Percentiles rank a stretch among this genome's conserved stretches.
Evolutionary conservation across 768 basidiomycete genomes (phyloP).

Genomic region (Suillus weaverae): DNA sequence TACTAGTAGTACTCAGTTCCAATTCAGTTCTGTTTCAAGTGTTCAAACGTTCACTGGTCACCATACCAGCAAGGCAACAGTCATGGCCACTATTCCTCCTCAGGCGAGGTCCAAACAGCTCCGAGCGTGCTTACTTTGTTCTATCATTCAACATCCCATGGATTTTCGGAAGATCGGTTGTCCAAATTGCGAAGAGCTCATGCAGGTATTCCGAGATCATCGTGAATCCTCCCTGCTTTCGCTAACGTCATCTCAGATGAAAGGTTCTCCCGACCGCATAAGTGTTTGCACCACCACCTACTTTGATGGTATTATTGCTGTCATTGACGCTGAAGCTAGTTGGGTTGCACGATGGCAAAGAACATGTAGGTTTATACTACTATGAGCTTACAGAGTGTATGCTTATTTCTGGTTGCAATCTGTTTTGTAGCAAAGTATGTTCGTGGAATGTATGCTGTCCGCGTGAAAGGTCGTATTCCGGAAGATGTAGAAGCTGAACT

Average conservation of each 20-base stretch:
- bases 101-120: slow-evolving; percentile 71
- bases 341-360: slow-evolving; percentile 99
- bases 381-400: background rate
- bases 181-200: slow-evolving; percentile 95
- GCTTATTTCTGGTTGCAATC: slow-evolving; percentile 9
- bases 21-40: background rate
- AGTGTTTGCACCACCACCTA: slow-evolving; percentile 85
- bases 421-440: slow-evolving; percentile 74
- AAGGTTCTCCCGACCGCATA: slow-evolving; percentile 82
- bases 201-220: slow-evolving; percentile 58
- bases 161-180: slow-evolving; percentile 89
- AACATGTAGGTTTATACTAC: slow-evolving; percentile 59
- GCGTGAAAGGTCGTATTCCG: slow-evolving; percentile 82
- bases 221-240: background rate
- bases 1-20: too few relatives aligned
- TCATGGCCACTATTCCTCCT: slow-evolving; percentile 50
- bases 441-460: slow-evolving; percentile 90
- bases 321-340: slow-evolving; percentile 81
- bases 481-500: slow-evolving; percentile 85
- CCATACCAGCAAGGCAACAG: background rate
- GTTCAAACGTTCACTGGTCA: background rate
- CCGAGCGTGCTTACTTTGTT: slow-evolving; percentile 92
- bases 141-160: slow-evolving; percentile 76
- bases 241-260: slow-evolving; percentile 60
- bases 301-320: slow-evolving; percentile 90